Percentiles rank a stretch among this genome's conserved stretches.
Evolutionary conservation across 805 yeast species (phyloP).

Genomic region (Yarrowia sp.): DNA sequence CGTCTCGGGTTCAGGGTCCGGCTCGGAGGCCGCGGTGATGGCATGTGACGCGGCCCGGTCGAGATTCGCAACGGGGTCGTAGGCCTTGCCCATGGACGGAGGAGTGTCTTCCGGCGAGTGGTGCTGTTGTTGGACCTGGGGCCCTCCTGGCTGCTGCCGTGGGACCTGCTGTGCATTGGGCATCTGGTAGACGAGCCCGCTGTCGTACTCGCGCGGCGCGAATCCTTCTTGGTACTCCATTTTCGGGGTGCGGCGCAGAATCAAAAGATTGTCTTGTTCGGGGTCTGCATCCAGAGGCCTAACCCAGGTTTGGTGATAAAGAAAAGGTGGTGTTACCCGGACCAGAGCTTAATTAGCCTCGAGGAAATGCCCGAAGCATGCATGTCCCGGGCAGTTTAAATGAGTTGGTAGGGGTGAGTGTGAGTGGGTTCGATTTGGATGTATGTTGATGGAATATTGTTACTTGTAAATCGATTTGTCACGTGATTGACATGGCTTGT

Average conservation of each 20-base stretch:
- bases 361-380: constrained; percentile 10
- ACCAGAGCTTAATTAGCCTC: constrained; percentile 22
- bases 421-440: constrained; percentile 1
- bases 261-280: not conserved
- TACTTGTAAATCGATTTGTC: too few relatives aligned
- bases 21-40: constrained; percentile 10
- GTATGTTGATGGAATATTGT: too few relatives aligned
- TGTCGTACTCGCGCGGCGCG: constrained; percentile 37
- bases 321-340: constrained; percentile 39
- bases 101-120: constrained; percentile 20
- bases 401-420: not conserved
- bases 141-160: constrained; percentile 16
- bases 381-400: not conserved
- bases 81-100: not conserved
- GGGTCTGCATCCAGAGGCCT: constrained; percentile 17
- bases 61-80: not conserved
- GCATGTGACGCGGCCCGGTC: constrained; percentile 11
- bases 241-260: not conserved
- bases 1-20: constrained; percentile 33
- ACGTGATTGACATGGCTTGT: too few relatives aligned
- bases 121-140: constrained; percentile 21
- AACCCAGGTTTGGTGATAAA: constrained; percentile 33
- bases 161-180: constrained; percentile 26
- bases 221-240: constrained; percentile 37
- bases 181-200: constrained; percentile 24